Evolutionary conservation across 208 protist species (phyloP), one percentile per base, ranked within the genome.

Genomic region (Leptomonas seymouri): DNA sequence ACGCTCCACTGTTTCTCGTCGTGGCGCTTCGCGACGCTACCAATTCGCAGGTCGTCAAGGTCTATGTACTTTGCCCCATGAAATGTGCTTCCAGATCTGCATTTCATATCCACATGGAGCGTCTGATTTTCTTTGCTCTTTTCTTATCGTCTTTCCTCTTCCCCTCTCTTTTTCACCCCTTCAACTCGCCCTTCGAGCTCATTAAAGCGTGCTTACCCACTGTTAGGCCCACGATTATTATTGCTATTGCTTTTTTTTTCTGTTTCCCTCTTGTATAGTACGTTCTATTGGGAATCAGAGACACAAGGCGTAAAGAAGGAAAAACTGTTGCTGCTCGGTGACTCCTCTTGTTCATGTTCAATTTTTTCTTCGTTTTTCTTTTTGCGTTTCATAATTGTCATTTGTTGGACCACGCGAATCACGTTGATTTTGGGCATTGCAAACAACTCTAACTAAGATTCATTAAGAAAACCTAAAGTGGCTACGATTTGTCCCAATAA

Each of bases 121-220:
- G 34, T 39, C 34, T n/a, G n/a, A n/a, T n/a, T n/a, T n/a, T n/a
- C n/a, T n/a, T 9, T 39, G 34, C 9, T 39, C 34, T 12, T 27
- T 31, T n/a, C 11, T 21, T 48, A 31, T 11, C 56, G 23, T 62
- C n/a, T 21, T 12, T 1, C 30, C 56, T 16, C n/a, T 27, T 62
- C n/a, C 34, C 21, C n/a, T 62, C n/a, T 20, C 0, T 48, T 62
- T 48, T 39, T 62, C 21, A 7, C n/a, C 21, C 3, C 49, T 20
- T 25, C 7, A 7, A 15, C 23, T 60, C 5, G 31, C 16, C 42
- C 42, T 21, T 18, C 23, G 42, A 11, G 9, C 15, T 4, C 42
- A 12, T 60, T 18, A n/a, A 15, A 60, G 54, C 31, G 28, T 60
- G 28, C 54, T 44, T 60, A 25, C 54, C 15, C 42, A 28, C 30